Percentiles rank a stretch among this genome's conserved stretches.
These are phyloP conservation scores for Gossypium arboreum DNA, from an alignment of 345 rosid species.

Conservation along the genomic window DNA sequence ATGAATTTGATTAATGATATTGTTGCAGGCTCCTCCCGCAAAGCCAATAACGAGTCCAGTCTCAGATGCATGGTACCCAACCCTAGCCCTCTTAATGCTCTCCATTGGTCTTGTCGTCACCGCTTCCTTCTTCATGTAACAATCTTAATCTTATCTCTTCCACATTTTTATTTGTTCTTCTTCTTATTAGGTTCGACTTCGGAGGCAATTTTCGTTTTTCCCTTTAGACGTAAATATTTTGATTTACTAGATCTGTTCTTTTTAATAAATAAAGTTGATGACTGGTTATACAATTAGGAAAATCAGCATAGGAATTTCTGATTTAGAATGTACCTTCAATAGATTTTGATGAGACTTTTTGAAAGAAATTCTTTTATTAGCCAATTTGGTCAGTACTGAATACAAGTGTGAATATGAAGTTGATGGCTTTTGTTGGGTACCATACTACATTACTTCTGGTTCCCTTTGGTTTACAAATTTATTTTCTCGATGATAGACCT, in stretches of 20 bases:
- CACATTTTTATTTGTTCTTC: background rate
- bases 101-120: slow-evolving; percentile 17
- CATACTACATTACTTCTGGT: background rate
- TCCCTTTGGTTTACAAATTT: background rate
- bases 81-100: slow-evolving; percentile 12
- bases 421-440: background rate
- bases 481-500: background rate
- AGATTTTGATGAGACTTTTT: background rate
- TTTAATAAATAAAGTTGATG: background rate
- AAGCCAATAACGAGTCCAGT: slow-evolving; percentile 21
- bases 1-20: background rate
- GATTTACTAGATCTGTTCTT: background rate
- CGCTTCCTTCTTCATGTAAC: slow-evolving; percentile 21
- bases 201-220: background rate
- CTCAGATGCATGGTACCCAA: slow-evolving; percentile 20
- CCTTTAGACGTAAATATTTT: background rate
- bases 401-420: background rate
- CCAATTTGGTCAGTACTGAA: background rate
- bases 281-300: background rate
- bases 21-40: background rate
- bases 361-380: background rate
- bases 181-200: background rate
- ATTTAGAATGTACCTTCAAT: background rate
- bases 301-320: background rate
- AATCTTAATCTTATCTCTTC: background rate